Percentiles rank a stretch among this genome's conserved stretches.
phyloP scores from a whole-genome alignment of 2,329 filamentous ascomycete species.

The Fonsecaea nubica region DNA sequence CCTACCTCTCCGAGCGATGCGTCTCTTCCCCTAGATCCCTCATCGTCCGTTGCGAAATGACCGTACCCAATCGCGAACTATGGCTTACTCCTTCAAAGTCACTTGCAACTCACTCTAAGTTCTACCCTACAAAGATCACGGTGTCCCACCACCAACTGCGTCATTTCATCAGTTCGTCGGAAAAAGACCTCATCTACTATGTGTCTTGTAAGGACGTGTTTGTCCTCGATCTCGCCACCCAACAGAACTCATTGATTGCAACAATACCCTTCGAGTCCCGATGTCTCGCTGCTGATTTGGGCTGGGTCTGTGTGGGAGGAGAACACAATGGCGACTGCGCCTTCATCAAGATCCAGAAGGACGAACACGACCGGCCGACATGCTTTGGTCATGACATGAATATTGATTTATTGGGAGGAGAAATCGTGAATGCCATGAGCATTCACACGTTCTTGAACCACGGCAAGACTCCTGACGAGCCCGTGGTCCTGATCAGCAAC shows the following conservation, averaged over 20 bases:
- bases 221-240: slow-evolving; percentile 69
- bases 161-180: slow-evolving; percentile 83
- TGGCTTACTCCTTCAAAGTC: slow-evolving; percentile 30
- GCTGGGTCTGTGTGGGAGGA: slow-evolving; percentile 90
- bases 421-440: slow-evolving; percentile 71
- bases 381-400: slow-evolving; percentile 44
- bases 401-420: slow-evolving; percentile 63
- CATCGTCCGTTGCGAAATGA: slow-evolving; percentile 33
- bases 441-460: slow-evolving; percentile 62
- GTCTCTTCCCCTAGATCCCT: slow-evolving; percentile 21
- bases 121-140: slow-evolving; percentile 71
- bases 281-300: slow-evolving; percentile 83
- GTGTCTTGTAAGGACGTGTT: slow-evolving; percentile 78
- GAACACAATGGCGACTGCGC: slow-evolving; percentile 84
- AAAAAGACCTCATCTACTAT: slow-evolving; percentile 81
- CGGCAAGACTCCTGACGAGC: slow-evolving; percentile 58
- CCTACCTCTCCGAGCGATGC: slow-evolving; percentile 23
- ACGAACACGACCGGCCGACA: slow-evolving; percentile 49
- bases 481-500: slow-evolving; percentile 72
- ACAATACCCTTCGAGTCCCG: slow-evolving; percentile 75
- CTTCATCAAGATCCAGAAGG: slow-evolving; percentile 68
- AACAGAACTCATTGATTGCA: slow-evolving; percentile 73
- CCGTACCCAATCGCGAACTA: slow-evolving; percentile 30
- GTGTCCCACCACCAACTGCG: slow-evolving; percentile 71
- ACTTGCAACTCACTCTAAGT: slow-evolving; percentile 52